phyloP scores from a whole-genome alignment of 2,329 filamentous ascomycete genomes.

The Trichoderma sp. region DNA sequence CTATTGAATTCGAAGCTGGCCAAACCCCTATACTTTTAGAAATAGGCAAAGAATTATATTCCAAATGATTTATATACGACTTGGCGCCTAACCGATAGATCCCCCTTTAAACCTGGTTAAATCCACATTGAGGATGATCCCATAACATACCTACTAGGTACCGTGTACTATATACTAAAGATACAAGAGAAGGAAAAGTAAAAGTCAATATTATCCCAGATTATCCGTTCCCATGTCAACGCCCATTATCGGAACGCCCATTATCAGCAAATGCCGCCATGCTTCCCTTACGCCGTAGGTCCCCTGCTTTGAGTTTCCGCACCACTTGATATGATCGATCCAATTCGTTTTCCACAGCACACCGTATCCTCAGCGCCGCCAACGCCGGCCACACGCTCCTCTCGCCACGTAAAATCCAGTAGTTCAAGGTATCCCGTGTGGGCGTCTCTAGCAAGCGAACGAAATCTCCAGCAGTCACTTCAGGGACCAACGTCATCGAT shows the following conservation, averaged over 20 bases:
- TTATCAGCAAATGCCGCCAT: conserved; percentile 35
- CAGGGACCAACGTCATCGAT: conserved; percentile 78
- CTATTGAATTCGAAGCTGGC: background rate
- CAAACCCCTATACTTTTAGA: background rate
- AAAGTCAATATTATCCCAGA: background rate
- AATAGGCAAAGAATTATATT: background rate
- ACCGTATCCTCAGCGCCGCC: conserved; percentile 76
- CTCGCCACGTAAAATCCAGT: conserved; percentile 86
- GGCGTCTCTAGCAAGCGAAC: conserved; percentile 79
- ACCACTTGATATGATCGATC: conserved; percentile 83
- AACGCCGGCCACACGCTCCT: conserved; percentile 89
- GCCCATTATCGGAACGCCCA: conserved; percentile 25
- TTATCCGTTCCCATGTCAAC: background rate
- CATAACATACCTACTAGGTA: background rate
- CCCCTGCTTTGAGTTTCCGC: conserved; percentile 60
- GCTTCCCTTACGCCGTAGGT: conserved; percentile 49
- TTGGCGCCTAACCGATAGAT: background rate
- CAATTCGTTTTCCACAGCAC: conserved; percentile 83
- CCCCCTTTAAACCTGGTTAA: background rate
- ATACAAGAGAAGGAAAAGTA: background rate
- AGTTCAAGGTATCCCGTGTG: conserved; percentile 71
- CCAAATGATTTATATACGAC: background rate
- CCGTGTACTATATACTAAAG: background rate
- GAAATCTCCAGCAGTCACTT: conserved; percentile 73
- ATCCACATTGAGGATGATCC: background rate